Base-by-base conservation (phyloP, 2,329 filamentous ascomycete genomes). In the Cladosporium sp. region DNA sequence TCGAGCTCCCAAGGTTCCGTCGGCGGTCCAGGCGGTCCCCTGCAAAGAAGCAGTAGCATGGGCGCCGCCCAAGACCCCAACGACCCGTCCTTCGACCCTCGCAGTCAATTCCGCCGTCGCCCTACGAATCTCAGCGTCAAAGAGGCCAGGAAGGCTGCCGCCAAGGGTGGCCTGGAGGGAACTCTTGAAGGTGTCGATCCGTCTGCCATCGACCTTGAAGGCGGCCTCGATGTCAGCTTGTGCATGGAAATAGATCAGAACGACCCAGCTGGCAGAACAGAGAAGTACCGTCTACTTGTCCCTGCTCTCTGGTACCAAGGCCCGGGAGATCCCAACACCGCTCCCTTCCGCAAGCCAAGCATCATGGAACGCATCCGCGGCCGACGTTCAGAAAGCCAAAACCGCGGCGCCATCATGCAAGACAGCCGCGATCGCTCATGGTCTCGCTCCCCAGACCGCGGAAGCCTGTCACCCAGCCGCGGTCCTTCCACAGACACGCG, bases 181-280 rank as follows among this genome's bases (percentile, higher is more conserved):
- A 77, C 79, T 55, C 72, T 60, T 65, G 77, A 67, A 67, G 74
- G 77, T 36, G 73, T 74, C 15, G 74, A 75, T 38, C 77, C 80
- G 8, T 80, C 70, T 43, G 72, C 74, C 50, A 74, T 97, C 53
- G 83, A 96, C 63, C 76, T 96, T 0, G 82, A 93, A 64, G 86
- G 86, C 24, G 90, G 89, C 0, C 74, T 99, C 7, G 90, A 96
- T 57, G 85, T 99, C 30, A 87, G 83, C 44, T 70, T 99, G 39
- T 96, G 96, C 61, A 83, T 96, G 55, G 93, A 99, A 70, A 83
- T 96, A 54, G 90, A 86, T 60, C 80, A 88, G 39, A 83, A 82
- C 56, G 90, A 99, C 61, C 92, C 93, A 1, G 80, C 87, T 0
- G 95, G 93, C 12, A 89, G 89, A 56, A 99, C 93, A 0, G 81